These are phyloP conservation scores for Phytomonas sp. DNA, from an alignment of 208 protist species.

Conservation along the genomic window DNA sequence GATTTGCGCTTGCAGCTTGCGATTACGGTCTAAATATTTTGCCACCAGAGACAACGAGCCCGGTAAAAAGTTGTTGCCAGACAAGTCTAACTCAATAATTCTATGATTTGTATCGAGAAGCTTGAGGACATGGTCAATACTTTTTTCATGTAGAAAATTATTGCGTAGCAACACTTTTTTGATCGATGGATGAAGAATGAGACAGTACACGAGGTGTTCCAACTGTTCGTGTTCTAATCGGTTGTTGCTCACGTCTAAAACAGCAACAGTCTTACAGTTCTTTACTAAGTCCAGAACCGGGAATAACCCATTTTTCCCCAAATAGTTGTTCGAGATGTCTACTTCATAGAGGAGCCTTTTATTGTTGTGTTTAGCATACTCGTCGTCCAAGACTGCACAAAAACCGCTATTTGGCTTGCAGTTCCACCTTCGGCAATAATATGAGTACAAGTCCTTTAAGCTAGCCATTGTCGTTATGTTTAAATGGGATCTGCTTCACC, in stretches of 20 bases:
- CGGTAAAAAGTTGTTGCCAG: slow-evolving; percentile 44
- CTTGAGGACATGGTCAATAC: slow-evolving; percentile 48
- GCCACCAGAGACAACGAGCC: slow-evolving; percentile 17
- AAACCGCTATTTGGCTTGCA: slow-evolving; percentile 71
- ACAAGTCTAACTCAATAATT: slow-evolving; percentile 37
- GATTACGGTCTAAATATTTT: slow-evolving; percentile 14
- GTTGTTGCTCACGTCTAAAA: slow-evolving; percentile 73
- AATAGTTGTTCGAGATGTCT: slow-evolving; percentile 75
- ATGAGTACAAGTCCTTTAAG: slow-evolving; percentile 70
- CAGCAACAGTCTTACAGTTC: slow-evolving; percentile 58
- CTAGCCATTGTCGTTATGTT: slow-evolving; percentile 28
- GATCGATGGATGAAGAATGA: slow-evolving; percentile 71
- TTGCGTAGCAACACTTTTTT: slow-evolving; percentile 31
- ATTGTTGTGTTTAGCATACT: slow-evolving; percentile 23
- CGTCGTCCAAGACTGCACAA: slow-evolving; percentile 33
- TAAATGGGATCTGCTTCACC: slow-evolving; percentile 11
- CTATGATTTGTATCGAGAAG: slow-evolving; percentile 43
- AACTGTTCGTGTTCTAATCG: slow-evolving; percentile 57
- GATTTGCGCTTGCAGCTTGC: slow-evolving; percentile 8
- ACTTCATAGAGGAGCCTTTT: slow-evolving; percentile 28
- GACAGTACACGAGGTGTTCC: slow-evolving; percentile 69
- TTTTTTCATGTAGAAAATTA: slow-evolving; percentile 59
- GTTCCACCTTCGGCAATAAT: slow-evolving; percentile 68
- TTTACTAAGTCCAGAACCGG: slow-evolving; percentile 80
- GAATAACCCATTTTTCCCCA: slow-evolving; percentile 70